phyloP scores from a whole-genome alignment of 176 grass and related monocot genomes.

The Puya raimondii region DNA sequence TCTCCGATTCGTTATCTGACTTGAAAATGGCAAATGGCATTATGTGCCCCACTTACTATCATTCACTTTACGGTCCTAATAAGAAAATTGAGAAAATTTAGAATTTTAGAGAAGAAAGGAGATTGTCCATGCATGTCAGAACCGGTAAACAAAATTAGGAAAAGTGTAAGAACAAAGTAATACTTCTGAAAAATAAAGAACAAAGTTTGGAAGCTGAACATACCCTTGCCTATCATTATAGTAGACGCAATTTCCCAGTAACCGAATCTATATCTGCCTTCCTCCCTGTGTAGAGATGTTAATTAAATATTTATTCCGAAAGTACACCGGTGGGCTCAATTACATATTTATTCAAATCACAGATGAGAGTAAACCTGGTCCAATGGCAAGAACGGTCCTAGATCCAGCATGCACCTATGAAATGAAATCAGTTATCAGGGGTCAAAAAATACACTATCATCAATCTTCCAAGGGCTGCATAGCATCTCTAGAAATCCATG shows the following conservation, averaged over 20 bases:
- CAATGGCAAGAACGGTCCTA: conserved; percentile 90
- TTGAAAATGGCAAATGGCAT: no score
- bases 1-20: no score
- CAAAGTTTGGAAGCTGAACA: conserved; percentile 1
- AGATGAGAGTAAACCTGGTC: conserved; percentile 53
- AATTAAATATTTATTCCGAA: no score
- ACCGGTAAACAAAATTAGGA: background rate
- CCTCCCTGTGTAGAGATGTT: conserved; percentile 32
- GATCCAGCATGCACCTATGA: conserved; percentile 80
- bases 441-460: background rate
- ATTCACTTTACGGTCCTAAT: no score
- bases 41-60: no score
- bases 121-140: no score
- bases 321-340: no score
- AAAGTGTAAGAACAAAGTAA: background rate
- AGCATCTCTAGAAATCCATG: no score
- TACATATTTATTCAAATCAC: background rate
- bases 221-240: conserved; percentile 25
- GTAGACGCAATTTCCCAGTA: conserved; percentile 51
- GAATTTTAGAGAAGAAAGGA: background rate
- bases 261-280: conserved; percentile 73
- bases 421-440: background rate
- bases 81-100: background rate
- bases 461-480: no score
- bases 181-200: background rate